Evolutionary conservation across 768 basidiomycete genomes (phyloP).

Genomic region (Tricholomella constricta): DNA sequence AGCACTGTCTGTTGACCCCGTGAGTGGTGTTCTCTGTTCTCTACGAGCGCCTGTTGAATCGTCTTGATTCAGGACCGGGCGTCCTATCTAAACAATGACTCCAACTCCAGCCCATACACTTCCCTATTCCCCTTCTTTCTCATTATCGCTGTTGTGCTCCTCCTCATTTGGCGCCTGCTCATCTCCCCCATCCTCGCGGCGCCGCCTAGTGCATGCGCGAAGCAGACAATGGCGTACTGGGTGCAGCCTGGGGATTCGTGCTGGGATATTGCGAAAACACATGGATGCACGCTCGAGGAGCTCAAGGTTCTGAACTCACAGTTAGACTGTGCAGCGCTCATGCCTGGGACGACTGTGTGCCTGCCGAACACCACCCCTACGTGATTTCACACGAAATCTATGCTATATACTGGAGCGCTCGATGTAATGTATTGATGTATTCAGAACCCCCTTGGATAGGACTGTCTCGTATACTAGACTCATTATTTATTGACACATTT

Average conservation of each 20-base stretch:
- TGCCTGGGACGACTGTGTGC: constrained; percentile 63
- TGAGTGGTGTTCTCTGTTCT: constrained; percentile 28
- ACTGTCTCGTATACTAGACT: too few relatives aligned
- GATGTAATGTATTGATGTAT: constrained; percentile 6
- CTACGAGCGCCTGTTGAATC: not conserved
- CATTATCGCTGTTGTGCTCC: constrained; percentile 60
- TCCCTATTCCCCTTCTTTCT: constrained; percentile 75
- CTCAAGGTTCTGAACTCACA: constrained; percentile 54
- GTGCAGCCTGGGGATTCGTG: constrained; percentile 64
- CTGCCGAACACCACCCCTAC: constrained; percentile 36
- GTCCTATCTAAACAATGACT: constrained; percentile 28
- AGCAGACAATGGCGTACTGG: constrained; percentile 45
- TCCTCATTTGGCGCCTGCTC: constrained; percentile 65
- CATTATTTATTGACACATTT: too few relatives aligned
- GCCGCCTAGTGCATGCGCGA: constrained; percentile 36
- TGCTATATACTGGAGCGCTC: not conserved
- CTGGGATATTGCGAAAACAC: constrained; percentile 57
- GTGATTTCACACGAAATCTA: not conserved
- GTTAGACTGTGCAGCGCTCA: constrained; percentile 57
- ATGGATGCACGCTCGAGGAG: constrained; percentile 52
- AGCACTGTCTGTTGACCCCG: constrained; percentile 52
- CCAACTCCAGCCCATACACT: constrained; percentile 47
- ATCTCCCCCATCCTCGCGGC: constrained; percentile 43
- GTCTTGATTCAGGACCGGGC: constrained; percentile 16
- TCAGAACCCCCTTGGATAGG: too few relatives aligned